phyloP scores from a whole-genome alignment of 2,329 filamentous ascomycete species.

The Sporothrix curviconia region DNA sequence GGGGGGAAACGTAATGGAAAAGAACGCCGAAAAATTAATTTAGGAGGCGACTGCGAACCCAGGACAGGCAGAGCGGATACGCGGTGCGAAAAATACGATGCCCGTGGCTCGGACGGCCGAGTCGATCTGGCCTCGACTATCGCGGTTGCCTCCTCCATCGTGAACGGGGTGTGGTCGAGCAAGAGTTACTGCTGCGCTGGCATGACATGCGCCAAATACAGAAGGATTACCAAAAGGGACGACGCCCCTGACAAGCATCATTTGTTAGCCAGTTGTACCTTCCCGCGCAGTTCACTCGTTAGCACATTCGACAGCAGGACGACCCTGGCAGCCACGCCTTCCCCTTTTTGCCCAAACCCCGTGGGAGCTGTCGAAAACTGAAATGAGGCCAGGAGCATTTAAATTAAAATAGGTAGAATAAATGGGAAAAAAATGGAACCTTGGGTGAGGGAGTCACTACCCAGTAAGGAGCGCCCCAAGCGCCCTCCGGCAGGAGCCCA shows the following conservation, averaged over 20 bases:
- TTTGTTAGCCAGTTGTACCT: not conserved
- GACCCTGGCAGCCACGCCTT: slow-evolving; percentile 22
- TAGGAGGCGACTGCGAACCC: not conserved
- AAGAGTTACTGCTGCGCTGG: not conserved
- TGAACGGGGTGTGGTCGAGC: not conserved
- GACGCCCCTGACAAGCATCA: too few relatives aligned
- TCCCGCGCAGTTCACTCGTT: not conserved
- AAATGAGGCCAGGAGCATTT: slow-evolving; percentile 1
- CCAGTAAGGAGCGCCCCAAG: not conserved
- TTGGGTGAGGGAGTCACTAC: not conserved
- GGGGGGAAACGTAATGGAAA: not conserved
- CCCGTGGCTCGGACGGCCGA: not conserved
- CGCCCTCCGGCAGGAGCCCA: not conserved
- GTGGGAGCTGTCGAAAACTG: not conserved
- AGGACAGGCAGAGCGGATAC: not conserved
- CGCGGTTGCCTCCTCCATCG: not conserved
- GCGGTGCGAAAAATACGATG: not conserved
- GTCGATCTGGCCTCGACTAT: not conserved
- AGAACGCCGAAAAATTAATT: not conserved
- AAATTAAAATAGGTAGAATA: slow-evolving; percentile 14
- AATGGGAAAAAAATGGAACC: not conserved
- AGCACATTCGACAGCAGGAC: not conserved
- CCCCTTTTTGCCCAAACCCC: slow-evolving; percentile 26
- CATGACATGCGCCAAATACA: too few relatives aligned
- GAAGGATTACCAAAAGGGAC: too few relatives aligned